A percentile compares a stretch with the other conserved stretches of the same genome.
These are phyloP conservation scores for Fusarium scirpi DNA, from an alignment of 2,329 filamentous ascomycete species.

Conservation along the genomic window DNA sequence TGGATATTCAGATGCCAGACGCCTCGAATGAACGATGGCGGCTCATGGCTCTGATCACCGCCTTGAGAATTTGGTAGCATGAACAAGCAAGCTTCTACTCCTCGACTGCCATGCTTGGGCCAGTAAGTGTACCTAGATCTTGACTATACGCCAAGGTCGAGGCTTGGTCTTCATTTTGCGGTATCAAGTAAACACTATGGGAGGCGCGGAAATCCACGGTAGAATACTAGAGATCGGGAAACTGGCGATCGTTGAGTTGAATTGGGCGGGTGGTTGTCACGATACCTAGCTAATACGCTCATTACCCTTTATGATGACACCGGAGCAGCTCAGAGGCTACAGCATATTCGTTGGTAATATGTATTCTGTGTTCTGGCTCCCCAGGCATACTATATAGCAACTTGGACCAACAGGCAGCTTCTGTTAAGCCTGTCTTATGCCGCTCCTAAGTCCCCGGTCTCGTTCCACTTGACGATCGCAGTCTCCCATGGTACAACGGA, in stretches of 20 bases:
- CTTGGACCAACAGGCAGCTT: not conserved
- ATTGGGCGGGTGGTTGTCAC: not conserved
- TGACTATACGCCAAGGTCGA: not conserved
- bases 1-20: not conserved
- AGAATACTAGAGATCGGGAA: not conserved
- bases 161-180: not conserved
- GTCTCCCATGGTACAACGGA: conserved; percentile 9
- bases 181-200: not conserved
- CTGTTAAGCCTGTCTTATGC: not conserved
- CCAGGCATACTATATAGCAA: not conserved
- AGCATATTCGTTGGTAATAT: not conserved
- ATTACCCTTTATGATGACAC: not conserved
- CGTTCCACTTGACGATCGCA: not conserved
- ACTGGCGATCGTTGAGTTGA: not conserved
- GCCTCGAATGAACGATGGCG: not conserved
- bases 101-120: not conserved
- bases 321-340: not conserved
- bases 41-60: not conserved
- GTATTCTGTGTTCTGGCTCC: not conserved
- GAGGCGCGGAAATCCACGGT: not conserved
- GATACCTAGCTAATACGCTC: not conserved
- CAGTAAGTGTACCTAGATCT: not conserved
- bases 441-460: not conserved
- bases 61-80: not conserved
- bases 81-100: not conserved